Conservation (phyloP, 805 yeast genomes). For the Metschnikowia gruessii region DNA sequence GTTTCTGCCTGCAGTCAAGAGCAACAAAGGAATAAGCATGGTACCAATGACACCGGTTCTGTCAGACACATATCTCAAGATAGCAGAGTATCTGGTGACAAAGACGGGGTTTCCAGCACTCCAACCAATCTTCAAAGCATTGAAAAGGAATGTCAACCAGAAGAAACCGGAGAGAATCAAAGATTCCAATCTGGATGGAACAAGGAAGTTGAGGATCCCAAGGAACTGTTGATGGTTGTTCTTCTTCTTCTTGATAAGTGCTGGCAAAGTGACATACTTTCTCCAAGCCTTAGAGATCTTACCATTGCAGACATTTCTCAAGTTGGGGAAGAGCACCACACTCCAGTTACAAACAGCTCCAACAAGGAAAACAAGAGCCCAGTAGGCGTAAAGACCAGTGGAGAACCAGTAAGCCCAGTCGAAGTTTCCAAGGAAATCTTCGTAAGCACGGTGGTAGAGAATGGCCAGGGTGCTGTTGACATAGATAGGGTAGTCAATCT, state of each 20-base stretch:
- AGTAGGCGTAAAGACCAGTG: slow-evolving; percentile 14
- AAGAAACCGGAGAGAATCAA: slow-evolving; percentile 22
- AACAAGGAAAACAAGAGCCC: slow-evolving; percentile 15
- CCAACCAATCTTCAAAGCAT: slow-evolving; percentile 21
- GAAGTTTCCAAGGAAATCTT: slow-evolving; percentile 11
- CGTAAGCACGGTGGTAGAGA: slow-evolving; percentile 7
- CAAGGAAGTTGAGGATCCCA: slow-evolving; percentile 29
- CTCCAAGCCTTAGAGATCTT: slow-evolving; percentile 34
- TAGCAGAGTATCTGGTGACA: slow-evolving; percentile 8
- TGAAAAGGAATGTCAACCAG: slow-evolving; percentile 14
- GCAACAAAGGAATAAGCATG: slow-evolving; percentile 18
- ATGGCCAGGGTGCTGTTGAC: slow-evolving; percentile 8
- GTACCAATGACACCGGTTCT: slow-evolving; percentile 20
- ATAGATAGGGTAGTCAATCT: slow-evolving; percentile 14
- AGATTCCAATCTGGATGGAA: slow-evolving; percentile 25
- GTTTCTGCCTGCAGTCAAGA: slow-evolving; percentile 21
- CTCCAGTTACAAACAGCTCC: slow-evolving; percentile 18
- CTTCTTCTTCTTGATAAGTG: slow-evolving; percentile 29
- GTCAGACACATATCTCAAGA: slow-evolving; percentile 16
- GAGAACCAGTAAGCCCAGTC: slow-evolving; percentile 14
- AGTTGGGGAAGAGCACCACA: slow-evolving; percentile 14
- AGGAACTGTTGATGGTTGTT: slow-evolving; percentile 26
- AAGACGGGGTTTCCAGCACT: slow-evolving; percentile 38
- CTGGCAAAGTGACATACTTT: slow-evolving; percentile 38
- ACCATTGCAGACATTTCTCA: slow-evolving; percentile 18